phyloP scores from a whole-genome alignment of 768 basidiomycete genomes.

The Cyclocybe cylindracea region DNA sequence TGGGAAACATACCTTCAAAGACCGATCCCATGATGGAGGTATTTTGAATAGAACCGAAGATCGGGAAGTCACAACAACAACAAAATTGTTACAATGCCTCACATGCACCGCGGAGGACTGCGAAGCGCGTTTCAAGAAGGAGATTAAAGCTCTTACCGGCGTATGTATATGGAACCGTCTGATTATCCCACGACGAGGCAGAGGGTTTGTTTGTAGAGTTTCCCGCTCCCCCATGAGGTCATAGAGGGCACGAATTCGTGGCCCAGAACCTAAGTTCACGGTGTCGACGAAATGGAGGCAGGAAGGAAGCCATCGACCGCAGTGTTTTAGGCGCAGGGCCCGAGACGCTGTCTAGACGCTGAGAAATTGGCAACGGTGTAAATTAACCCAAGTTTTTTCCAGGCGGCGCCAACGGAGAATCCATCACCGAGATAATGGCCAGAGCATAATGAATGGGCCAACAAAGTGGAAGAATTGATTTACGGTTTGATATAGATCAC shows the following conservation, averaged over 20 bases:
- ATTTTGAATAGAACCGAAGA: conserved; percentile 16
- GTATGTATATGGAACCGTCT: conserved; percentile 14
- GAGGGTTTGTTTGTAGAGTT: background rate
- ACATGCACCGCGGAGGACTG: conserved; percentile 16
- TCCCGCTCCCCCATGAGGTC: too few species aligned
- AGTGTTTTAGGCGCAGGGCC: too few species aligned
- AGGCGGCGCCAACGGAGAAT: too few species aligned
- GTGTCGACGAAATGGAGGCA: too few species aligned
- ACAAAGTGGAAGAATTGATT: conserved; percentile 3
- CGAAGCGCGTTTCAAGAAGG: conserved; percentile 18
- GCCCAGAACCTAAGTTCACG: too few species aligned
- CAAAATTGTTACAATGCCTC: conserved; percentile 7
- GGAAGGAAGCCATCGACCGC: too few species aligned
- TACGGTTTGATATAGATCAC: conserved; percentile 24
- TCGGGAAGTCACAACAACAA: conserved; percentile 16
- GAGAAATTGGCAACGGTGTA: too few species aligned
- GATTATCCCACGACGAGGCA: conserved; percentile 12
- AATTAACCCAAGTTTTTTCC: too few species aligned
- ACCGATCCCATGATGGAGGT: conserved; percentile 17
- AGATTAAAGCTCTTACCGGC: conserved; percentile 4
- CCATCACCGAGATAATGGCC: too few species aligned
- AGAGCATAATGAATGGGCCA: too few species aligned
- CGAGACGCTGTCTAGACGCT: too few species aligned
- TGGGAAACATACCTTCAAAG: conserved; percentile 13
- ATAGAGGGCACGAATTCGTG: too few species aligned